These are phyloP conservation scores for Neofusicoccum cordaticola DNA, from an alignment of 2,329 filamentous ascomycete species.

Conservation along the genomic window DNA sequence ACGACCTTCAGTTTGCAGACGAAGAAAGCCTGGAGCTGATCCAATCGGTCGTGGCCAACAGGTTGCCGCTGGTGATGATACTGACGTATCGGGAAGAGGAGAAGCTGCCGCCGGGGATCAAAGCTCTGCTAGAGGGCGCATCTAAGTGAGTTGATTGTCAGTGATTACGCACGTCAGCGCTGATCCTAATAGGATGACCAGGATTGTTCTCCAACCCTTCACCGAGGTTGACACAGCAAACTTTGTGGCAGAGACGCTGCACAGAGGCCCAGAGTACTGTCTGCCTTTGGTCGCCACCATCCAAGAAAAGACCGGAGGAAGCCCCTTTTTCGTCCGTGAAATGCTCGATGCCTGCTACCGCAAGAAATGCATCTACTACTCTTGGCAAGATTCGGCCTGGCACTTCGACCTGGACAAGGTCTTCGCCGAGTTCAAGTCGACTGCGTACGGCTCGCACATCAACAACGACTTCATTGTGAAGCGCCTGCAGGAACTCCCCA, in stretches of 20 bases:
- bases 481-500: constrained; percentile 71
- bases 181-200: constrained; percentile 6
- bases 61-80: constrained; percentile 78
- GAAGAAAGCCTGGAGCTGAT: constrained; percentile 83
- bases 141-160: constrained; percentile 27
- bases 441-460: constrained; percentile 74
- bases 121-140: constrained; percentile 30
- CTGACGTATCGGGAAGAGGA: constrained; percentile 58
- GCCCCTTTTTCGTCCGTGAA: constrained; percentile 87
- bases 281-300: constrained; percentile 78
- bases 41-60: constrained; percentile 72
- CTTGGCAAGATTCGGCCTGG: constrained; percentile 80
- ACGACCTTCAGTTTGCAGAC: constrained; percentile 89
- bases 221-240: constrained; percentile 75
- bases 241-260: constrained; percentile 80
- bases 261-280: constrained; percentile 67
- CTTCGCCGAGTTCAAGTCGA: constrained; percentile 78
- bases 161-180: background rate
- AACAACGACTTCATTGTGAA: constrained; percentile 80
- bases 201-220: constrained; percentile 69
- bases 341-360: constrained; percentile 85
- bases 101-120: constrained; percentile 35
- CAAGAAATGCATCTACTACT: constrained; percentile 87
- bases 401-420: constrained; percentile 80
- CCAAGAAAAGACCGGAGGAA: constrained; percentile 83